Evolutionary conservation across 2,329 filamentous ascomycete genomes (phyloP).

Genomic region (Ilyonectria destructans): DNA sequence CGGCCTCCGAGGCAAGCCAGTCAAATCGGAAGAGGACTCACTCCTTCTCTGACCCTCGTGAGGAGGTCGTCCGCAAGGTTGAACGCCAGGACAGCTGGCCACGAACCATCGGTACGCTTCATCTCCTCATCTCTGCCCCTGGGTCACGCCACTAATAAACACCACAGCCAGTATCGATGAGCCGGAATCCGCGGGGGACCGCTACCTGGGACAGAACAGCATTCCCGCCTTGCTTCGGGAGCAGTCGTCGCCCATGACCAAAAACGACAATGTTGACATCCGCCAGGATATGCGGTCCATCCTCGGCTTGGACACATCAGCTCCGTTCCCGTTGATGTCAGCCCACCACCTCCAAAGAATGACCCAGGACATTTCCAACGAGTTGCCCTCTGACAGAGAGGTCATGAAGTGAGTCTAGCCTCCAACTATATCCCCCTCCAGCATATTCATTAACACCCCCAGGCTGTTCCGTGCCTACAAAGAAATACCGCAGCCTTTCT

Average conservation of each 20-base stretch:
- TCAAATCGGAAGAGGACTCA: conserved; percentile 54
- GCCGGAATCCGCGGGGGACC: conserved; percentile 69
- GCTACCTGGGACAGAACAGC: conserved; percentile 78
- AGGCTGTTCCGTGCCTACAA: conserved; percentile 78
- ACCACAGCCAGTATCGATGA: conserved; percentile 65
- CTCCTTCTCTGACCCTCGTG: conserved; percentile 53
- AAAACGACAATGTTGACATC: conserved; percentile 70
- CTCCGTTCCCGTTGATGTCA: conserved; percentile 79
- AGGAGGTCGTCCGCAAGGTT: conserved; percentile 52
- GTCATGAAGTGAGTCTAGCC: conserved; percentile 73
- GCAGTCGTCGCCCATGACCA: conserved; percentile 69
- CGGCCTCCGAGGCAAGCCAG: conserved; percentile 45
- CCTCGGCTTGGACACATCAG: conserved; percentile 76
- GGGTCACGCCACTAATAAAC: conserved; percentile 43
- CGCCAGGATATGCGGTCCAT: conserved; percentile 78
- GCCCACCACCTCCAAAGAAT: conserved; percentile 73
- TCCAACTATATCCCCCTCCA: not conserved
- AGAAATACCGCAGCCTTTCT: conserved; percentile 78
- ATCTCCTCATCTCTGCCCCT: conserved; percentile 9
- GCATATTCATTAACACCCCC: conserved; percentile 29
- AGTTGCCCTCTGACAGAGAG: conserved; percentile 76
- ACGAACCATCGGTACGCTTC: conserved; percentile 57
- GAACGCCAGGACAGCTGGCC: conserved; percentile 62
- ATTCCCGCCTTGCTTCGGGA: conserved; percentile 77
- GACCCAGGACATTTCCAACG: conserved; percentile 73